Conservation (phyloP, 192 early-diverging fungal species). For the Allomyces javanicus region DNA sequence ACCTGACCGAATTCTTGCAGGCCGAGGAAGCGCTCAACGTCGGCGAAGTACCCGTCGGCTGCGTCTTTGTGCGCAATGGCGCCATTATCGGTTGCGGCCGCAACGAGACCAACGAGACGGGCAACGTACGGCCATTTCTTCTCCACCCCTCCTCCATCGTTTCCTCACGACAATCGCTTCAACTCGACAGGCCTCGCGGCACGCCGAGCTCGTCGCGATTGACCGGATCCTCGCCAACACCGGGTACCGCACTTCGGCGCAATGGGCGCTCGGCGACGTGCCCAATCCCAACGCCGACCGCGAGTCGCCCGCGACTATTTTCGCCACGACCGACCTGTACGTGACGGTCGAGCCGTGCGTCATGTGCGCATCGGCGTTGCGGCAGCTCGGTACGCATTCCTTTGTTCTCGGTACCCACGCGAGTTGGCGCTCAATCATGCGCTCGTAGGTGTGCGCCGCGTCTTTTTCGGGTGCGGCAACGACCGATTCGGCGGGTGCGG, state of each 20-base stretch:
- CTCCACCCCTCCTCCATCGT: too few species aligned
- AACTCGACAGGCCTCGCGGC: constrained; percentile 50
- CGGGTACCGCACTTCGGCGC: too few species aligned
- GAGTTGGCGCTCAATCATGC: not conserved
- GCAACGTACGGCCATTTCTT: constrained; percentile 41
- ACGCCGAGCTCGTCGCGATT: constrained; percentile 89
- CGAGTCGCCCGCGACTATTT: constrained; percentile 13
- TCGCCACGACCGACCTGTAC: constrained; percentile 49
- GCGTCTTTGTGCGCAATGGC: constrained; percentile 59
- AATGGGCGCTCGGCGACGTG: not conserved
- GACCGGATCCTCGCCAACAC: constrained; percentile 38
- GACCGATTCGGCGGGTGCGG: constrained; percentile 94
- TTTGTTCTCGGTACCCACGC: not conserved
- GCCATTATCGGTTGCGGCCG: constrained; percentile 59
- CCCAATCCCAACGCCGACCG: constrained; percentile 10
- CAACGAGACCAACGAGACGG: constrained; percentile 68
- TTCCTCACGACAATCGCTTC: too few species aligned
- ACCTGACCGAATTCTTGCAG: constrained; percentile 1
- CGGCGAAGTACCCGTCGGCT: constrained; percentile 89
- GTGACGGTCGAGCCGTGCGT: constrained; percentile 97
- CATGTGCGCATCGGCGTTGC: constrained; percentile 86
- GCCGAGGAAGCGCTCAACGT: constrained; percentile 67
- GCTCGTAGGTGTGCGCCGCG: constrained; percentile 42
- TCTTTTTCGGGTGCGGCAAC: constrained; percentile 80
- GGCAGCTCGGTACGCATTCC: constrained; percentile 38